phyloP scores from a whole-genome alignment of 306 rosid genomes.

The Gillenia trifoliata region DNA sequence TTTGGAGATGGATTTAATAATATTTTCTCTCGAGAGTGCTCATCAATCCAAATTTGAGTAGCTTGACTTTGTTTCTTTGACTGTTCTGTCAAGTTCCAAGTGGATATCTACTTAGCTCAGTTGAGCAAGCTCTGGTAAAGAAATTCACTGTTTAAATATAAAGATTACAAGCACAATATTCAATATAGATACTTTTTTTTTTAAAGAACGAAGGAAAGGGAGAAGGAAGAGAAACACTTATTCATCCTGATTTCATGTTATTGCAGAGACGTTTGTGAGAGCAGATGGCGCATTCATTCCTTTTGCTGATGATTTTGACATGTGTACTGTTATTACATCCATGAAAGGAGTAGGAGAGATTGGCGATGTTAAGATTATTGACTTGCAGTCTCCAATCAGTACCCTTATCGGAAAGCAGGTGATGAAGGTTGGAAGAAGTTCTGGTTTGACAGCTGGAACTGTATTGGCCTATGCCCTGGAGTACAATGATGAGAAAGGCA shows the following conservation, averaged over 20 bases:
- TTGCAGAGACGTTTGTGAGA: constrained; percentile 94
- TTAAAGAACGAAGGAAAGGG: neutral
- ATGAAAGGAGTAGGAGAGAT: constrained; percentile 88
- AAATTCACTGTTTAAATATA: neutral
- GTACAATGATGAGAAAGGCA: constrained; percentile 98
- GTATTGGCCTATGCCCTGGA: constrained; percentile 96
- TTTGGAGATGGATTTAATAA: neutral
- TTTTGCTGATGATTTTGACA: constrained; percentile 94
- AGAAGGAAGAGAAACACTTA: neutral
- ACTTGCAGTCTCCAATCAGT: constrained; percentile 83
- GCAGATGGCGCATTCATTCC: constrained; percentile 99
- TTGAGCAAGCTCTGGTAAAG: neutral
- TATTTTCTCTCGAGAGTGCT: neutral
- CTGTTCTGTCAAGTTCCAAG: neutral
- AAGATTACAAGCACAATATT: neutral
- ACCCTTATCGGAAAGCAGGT: constrained; percentile 91
- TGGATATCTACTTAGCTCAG: neutral
- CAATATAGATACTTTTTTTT: neutral
- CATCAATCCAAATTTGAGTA: neutral
- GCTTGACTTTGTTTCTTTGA: neutral
- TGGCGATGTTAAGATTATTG: constrained; percentile 75
- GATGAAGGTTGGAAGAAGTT: constrained; percentile 97
- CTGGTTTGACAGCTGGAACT: constrained; percentile 90
- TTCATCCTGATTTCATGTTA: constrained; percentile 6
- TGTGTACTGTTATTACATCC: constrained; percentile 79